Conservation (phyloP, 1,284 basidiomycete species). For the Peniophora sp. region DNA sequence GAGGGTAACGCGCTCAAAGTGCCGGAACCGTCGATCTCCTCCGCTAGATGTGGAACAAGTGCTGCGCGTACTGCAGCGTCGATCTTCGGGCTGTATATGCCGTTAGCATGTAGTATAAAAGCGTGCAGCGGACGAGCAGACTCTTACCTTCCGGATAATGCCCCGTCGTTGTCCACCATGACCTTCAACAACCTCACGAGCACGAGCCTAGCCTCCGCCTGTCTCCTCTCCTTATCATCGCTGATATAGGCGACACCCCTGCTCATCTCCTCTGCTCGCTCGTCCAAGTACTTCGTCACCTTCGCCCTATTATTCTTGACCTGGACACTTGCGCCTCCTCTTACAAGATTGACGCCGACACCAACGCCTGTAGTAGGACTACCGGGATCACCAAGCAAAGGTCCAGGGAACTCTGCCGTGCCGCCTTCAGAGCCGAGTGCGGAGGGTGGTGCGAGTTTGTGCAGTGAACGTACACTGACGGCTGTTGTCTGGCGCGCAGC, state of each 20-base stretch:
- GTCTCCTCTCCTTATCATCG: constrained; percentile 38
- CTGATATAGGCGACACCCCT: constrained; percentile 70
- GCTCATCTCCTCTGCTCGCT: constrained; percentile 69
- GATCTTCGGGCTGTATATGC: constrained; percentile 48
- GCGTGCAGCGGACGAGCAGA: neutral
- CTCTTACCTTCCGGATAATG: constrained; percentile 71
- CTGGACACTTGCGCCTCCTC: constrained; percentile 51
- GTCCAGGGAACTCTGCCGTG: constrained; percentile 70
- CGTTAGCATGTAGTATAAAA: neutral
- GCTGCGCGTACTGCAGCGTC: constrained; percentile 60
- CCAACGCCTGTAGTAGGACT: constrained; percentile 44
- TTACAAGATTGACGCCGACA: constrained; percentile 43
- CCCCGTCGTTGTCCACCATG: constrained; percentile 84
- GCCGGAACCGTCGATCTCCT: constrained; percentile 14
- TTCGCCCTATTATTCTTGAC: constrained; percentile 79
- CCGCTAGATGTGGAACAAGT: constrained; percentile 53
- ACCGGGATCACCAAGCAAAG: constrained; percentile 73
- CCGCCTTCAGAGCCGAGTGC: constrained; percentile 42
- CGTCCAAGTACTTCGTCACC: constrained; percentile 70
- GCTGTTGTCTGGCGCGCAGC: constrained; percentile 64
- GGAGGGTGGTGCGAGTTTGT: constrained; percentile 62
- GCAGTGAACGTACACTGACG: constrained; percentile 60
- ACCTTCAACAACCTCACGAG: constrained; percentile 71
- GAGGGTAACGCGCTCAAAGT: constrained; percentile 10
- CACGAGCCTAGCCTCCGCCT: constrained; percentile 67